These are phyloP conservation scores for Basidioascus undulatus DNA, from an alignment of 768 basidiomycete species.

Conservation along the genomic window DNA sequence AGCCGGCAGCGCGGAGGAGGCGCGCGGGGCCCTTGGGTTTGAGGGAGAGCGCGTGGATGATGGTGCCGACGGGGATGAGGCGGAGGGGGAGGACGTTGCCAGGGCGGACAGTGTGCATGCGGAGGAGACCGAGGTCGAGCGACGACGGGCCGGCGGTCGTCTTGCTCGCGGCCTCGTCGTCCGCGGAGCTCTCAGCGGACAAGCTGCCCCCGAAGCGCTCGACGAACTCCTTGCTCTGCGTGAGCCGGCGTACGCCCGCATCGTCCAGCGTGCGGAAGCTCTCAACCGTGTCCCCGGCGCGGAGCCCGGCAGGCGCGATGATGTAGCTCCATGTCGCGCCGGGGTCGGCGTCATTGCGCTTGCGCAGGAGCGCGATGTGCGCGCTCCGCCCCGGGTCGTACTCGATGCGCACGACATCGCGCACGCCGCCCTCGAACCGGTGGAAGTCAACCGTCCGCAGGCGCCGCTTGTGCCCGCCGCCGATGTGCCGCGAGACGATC, in stretches of 20 bases:
- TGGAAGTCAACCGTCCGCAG: slow-evolving; percentile 69
- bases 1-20: slow-evolving; percentile 74
- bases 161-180: neutral
- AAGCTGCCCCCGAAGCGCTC: no score
- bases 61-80: slow-evolving; percentile 76
- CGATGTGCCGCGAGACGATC: slow-evolving; percentile 67
- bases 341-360: slow-evolving; percentile 29
- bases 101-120: slow-evolving; percentile 55
- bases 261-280: slow-evolving; percentile 32
- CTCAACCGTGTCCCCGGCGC: slow-evolving; percentile 68
- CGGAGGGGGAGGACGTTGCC: slow-evolving; percentile 83
- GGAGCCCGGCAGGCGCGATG: slow-evolving; percentile 65
- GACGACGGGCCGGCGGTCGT: slow-evolving; percentile 9
- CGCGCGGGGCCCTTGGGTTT: slow-evolving; percentile 47
- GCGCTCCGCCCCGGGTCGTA: slow-evolving; percentile 86
- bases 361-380: slow-evolving; percentile 72
- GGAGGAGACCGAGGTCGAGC: slow-evolving; percentile 61
- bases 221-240: no score
- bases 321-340: slow-evolving; percentile 61
- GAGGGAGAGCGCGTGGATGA: slow-evolving; percentile 67
- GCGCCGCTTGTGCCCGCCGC: slow-evolving; percentile 74
- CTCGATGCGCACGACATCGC: slow-evolving; percentile 81
- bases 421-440: slow-evolving; percentile 49
- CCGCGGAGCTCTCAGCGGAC: neutral
- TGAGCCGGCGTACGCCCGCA: slow-evolving; percentile 8